Conservation (phyloP, 805 yeast species). For the Tetrapisispora fleetii region DNA sequence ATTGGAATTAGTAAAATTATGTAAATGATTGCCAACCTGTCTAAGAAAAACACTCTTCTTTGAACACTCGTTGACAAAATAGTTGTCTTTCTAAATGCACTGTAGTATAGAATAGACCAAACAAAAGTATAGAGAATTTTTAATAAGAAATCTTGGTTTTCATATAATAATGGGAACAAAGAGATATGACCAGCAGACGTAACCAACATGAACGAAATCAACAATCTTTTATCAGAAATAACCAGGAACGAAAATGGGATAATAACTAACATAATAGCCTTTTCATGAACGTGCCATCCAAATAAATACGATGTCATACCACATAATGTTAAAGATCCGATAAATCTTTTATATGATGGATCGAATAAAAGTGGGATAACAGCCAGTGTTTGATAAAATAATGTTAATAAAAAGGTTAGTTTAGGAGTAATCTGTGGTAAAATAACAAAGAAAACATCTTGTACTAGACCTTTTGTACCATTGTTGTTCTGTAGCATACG, state of each 20-base stretch:
- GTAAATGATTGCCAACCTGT: slow-evolving; percentile 59
- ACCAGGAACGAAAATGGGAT: slow-evolving; percentile 79
- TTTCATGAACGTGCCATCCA: slow-evolving; percentile 99
- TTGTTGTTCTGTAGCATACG: slow-evolving; percentile 30
- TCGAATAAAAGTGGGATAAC: slow-evolving; percentile 58
- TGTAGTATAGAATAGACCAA: slow-evolving; percentile 74
- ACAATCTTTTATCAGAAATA: slow-evolving; percentile 56
- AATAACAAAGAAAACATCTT: slow-evolving; percentile 75
- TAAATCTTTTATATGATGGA: slow-evolving; percentile 68
- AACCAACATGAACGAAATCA: slow-evolving; percentile 61
- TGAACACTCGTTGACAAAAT: slow-evolving; percentile 32
- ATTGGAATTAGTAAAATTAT: slow-evolving; percentile 58
- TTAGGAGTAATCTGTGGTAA: slow-evolving; percentile 75
- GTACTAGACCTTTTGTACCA: slow-evolving; percentile 81
- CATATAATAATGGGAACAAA: slow-evolving; percentile 75
- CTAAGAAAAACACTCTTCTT: slow-evolving; percentile 53
- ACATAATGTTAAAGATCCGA: slow-evolving; percentile 79
- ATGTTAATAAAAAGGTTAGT: slow-evolving; percentile 65
- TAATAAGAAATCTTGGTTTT: slow-evolving; percentile 69
- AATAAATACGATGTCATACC: slow-evolving; percentile 85
- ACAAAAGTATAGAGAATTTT: slow-evolving; percentile 69
- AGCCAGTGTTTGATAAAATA: slow-evolving; percentile 77
- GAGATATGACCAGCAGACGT: slow-evolving; percentile 79
- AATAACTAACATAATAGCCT: slow-evolving; percentile 83
- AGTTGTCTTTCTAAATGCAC: slow-evolving; percentile 62